phyloP scores from a whole-genome alignment of 306 rosid species.

The Aeschynomene evenia region DNA sequence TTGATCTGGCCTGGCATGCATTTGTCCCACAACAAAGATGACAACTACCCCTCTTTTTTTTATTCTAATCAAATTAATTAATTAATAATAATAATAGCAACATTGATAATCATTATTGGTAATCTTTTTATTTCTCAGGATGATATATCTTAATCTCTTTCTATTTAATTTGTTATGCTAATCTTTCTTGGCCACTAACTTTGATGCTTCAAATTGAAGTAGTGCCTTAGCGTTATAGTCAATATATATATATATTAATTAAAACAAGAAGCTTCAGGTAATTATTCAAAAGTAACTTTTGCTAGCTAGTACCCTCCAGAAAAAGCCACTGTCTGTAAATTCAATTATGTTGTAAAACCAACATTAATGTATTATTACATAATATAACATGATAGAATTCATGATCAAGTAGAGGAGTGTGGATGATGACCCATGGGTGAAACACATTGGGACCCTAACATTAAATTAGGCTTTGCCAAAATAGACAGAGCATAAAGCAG shows the following conservation, averaged over 20 bases:
- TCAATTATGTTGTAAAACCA: too few relatives aligned
- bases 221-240: background rate
- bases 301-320: background rate
- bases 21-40: slow-evolving; percentile 42
- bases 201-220: background rate
- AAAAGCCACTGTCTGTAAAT: background rate
- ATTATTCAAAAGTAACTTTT: background rate
- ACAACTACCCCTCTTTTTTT: slow-evolving; percentile 25
- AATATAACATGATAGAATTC: background rate
- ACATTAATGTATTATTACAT: too few relatives aligned
- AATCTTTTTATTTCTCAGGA: slow-evolving; percentile 21
- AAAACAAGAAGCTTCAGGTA: background rate
- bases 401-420: background rate
- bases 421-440: background rate
- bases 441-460: slow-evolving; percentile 17
- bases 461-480: slow-evolving; percentile 1
- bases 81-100: slow-evolving; percentile 8
- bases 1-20: slow-evolving; percentile 59
- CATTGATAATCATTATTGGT: background rate
- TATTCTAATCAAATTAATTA: background rate
- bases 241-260: background rate
- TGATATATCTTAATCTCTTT: slow-evolving; percentile 35
- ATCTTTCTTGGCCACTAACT: slow-evolving; percentile 28
- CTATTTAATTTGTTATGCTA: slow-evolving; percentile 8
- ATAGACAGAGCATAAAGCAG: background rate